Conservation (phyloP, 805 yeast species). For the Suhomyces kilbournensis region DNA sequence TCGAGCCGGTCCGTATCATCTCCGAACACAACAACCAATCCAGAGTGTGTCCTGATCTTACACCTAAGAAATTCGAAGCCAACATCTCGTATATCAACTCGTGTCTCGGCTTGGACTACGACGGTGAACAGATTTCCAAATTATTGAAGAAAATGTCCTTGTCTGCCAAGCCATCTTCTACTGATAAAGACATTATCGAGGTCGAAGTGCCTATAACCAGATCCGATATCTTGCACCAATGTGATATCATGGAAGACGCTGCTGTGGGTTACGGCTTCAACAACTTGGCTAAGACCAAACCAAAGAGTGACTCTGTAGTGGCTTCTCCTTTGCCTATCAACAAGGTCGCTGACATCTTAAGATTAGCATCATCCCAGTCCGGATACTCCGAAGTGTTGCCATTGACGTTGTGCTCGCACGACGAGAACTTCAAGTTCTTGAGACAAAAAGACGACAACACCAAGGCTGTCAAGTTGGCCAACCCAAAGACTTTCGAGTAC, state of each 20-base stretch:
- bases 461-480: slow-evolving; percentile 85
- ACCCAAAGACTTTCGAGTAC: slow-evolving; percentile 95
- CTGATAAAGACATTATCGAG: slow-evolving; percentile 50
- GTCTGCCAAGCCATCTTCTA: slow-evolving; percentile 51
- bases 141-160: slow-evolving; percentile 82
- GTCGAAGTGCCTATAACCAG: slow-evolving; percentile 89
- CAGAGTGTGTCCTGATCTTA: slow-evolving; percentile 71
- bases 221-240: slow-evolving; percentile 92
- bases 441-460: slow-evolving; percentile 69
- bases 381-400: slow-evolving; percentile 98
- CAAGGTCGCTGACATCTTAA: slow-evolving; percentile 84
- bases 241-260: slow-evolving; percentile 98
- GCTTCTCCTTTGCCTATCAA: slow-evolving; percentile 90
- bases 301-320: slow-evolving; percentile 73
- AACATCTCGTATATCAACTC: slow-evolving; percentile 86
- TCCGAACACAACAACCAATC: slow-evolving; percentile 78
- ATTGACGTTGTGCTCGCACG: slow-evolving; percentile 91
- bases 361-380: slow-evolving; percentile 88
- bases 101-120: slow-evolving; percentile 78
- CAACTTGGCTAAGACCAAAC: slow-evolving; percentile 74
- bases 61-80: slow-evolving; percentile 66
- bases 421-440: slow-evolving; percentile 90
- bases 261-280: slow-evolving; percentile 96
- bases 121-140: slow-evolving; percentile 62
- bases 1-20: slow-evolving; percentile 86